Percentiles rank a stretch among this genome's conserved stretches.
Conservation (phyloP, 2,329 filamentous ascomycete species). For the Aspergillus arachidicola region DNA sequence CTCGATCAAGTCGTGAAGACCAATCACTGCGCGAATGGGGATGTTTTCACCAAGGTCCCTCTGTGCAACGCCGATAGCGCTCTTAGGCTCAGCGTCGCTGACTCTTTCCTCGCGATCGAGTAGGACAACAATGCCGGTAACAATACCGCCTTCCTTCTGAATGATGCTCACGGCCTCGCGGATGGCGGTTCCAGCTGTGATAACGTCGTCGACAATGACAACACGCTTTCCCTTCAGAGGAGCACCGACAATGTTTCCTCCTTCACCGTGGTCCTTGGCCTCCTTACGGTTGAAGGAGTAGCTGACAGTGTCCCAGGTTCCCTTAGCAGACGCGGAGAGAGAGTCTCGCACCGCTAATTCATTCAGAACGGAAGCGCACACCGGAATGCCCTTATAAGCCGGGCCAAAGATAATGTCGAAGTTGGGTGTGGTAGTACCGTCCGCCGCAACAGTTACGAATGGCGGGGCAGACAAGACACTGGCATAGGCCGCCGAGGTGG, state of each 20-base stretch:
- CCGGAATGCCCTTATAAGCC: slow-evolving; percentile 94
- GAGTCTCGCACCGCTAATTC: slow-evolving; percentile 71
- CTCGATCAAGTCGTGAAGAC: slow-evolving; percentile 76
- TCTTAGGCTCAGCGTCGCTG: slow-evolving; percentile 69
- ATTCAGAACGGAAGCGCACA: slow-evolving; percentile 76
- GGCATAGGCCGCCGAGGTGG: slow-evolving; percentile 82
- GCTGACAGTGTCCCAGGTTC: slow-evolving; percentile 68
- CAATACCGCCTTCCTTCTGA: slow-evolving; percentile 76
- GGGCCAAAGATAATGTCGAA: slow-evolving; percentile 91
- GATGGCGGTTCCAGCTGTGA: slow-evolving; percentile 93
- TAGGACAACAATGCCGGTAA: slow-evolving; percentile 86
- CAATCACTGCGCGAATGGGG: slow-evolving; percentile 73
- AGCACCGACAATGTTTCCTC: slow-evolving; percentile 88
- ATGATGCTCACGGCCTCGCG: slow-evolving; percentile 91
- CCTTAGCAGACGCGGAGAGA: slow-evolving; percentile 39
- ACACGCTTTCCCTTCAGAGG: slow-evolving; percentile 81
- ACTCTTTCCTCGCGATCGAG: slow-evolving; percentile 53
- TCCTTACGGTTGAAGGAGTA: slow-evolving; percentile 97
- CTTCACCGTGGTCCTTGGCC: slow-evolving; percentile 93
- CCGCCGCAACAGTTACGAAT: slow-evolving; percentile 40
- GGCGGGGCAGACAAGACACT: slow-evolving; percentile 56
- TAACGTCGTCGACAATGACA: slow-evolving; percentile 93
- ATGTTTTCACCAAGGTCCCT: slow-evolving; percentile 72
- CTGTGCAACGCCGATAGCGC: slow-evolving; percentile 82
- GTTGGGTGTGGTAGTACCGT: slow-evolving; percentile 45